Base-by-base conservation (phyloP, 2,329 filamentous ascomycete species). In the Cladophialophora carrionii region DNA sequence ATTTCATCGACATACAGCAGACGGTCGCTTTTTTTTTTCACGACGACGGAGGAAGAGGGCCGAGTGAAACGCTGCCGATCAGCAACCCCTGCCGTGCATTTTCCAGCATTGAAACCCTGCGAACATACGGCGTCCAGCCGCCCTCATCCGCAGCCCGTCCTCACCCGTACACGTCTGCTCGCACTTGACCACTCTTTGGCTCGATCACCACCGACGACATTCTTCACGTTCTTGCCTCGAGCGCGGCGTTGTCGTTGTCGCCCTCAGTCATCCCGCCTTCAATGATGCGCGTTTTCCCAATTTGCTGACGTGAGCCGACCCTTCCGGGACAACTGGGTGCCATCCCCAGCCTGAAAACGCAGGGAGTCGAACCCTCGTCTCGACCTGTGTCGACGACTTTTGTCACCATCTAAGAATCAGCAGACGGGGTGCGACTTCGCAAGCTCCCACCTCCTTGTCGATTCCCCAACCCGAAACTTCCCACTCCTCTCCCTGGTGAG, bases 261-360 rank as follows among this genome's bases (percentile, higher is more conserved):
- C 60, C 66, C 22, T 31, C 54, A 32, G 32, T 58, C 53, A 49
- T 57, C 9, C 34, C 20, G 41, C 57, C 32, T 49, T 51, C 64
- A 65, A 64, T 49, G 32, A 70, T 70, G 68, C 63, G 61, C 63
- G 54, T 48, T 66, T 59, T 63, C 29, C 53, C 51, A 9, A 20
- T 48, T 57, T 66, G 68, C 68, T 70, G 68, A 70, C 68, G 68
- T 70, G 68, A 70, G 68, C 68, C 68, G 63, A 68, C 63, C 61
- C 58, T 68, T 70, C 68, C 68, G 68, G 61, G 57, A 34, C 24
- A 62, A 54, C 63, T 29, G 26, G 26, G 3, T 29, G 26, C 26
- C 26, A 29, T 29, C 57, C 48, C 48, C 57, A 63, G 59, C 62
- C 65, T 57, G 54, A 59, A n/a, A 46, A 58, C 63, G 58, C 49